These are phyloP conservation scores for Cocos nucifera DNA, from an alignment of 176 grass and related monocot genomes.

Conservation along the genomic window DNA sequence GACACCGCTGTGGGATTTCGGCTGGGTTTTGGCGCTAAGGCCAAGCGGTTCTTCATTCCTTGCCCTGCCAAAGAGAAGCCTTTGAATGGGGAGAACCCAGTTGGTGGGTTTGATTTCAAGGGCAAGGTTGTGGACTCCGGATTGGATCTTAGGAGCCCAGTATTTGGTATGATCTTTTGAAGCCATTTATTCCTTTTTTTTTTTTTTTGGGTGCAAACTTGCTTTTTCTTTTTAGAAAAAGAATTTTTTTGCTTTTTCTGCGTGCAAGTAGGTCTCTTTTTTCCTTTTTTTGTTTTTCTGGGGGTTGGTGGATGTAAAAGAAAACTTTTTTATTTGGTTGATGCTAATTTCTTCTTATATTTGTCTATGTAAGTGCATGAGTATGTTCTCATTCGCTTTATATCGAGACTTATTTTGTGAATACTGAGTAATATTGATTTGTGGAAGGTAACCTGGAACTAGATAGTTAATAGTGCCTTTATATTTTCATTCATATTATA, in stretches of 20 bases:
- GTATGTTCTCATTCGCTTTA: no score
- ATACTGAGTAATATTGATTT: no score
- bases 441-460: no score
- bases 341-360: no score
- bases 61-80: slow-evolving; percentile 14
- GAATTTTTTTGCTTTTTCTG: not conserved
- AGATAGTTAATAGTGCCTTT: no score
- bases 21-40: not conserved
- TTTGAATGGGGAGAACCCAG: slow-evolving; percentile 2
- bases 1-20: not conserved
- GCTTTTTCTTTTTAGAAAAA: slow-evolving; percentile 9
- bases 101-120: slow-evolving; percentile 29
- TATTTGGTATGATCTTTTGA: slow-evolving; percentile 44
- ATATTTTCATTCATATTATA: no score
- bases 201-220: slow-evolving; percentile 3
- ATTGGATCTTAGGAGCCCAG: slow-evolving; percentile 27
- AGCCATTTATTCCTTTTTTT: slow-evolving; percentile 2
- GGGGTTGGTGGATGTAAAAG: no score
- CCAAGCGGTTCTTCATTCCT: slow-evolving; percentile 1
- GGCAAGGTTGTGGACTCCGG: slow-evolving; percentile 14
- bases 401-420: no score
- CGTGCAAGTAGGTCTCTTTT: not conserved
- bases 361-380: no score
- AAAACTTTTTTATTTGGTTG: no score
- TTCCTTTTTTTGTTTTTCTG: no score